phyloP scores from a whole-genome alignment of 352 stramenopile genomes.

The Pythium plurisporium region DNA sequence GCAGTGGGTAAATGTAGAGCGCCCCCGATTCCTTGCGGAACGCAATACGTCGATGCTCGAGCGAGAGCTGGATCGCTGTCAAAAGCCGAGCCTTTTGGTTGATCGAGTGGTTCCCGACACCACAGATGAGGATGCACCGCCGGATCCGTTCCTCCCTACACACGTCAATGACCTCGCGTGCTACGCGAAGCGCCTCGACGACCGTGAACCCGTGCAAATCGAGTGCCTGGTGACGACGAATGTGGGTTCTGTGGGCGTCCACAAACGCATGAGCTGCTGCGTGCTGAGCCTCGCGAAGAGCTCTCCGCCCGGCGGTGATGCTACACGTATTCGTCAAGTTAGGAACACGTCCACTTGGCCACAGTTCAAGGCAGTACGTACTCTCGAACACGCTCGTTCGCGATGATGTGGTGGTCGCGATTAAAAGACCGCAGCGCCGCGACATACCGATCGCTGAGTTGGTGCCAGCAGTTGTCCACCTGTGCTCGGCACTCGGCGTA shows the following conservation, averaged over 20 bases:
- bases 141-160: constrained; percentile 56
- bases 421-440: constrained; percentile 55
- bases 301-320: constrained; percentile 40
- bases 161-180: constrained; percentile 52
- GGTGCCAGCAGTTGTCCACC: constrained; percentile 46
- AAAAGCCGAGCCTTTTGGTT: constrained; percentile 59
- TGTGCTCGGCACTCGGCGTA: constrained; percentile 48
- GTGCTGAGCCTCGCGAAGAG: constrained; percentile 57
- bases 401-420: constrained; percentile 43
- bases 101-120: constrained; percentile 63
- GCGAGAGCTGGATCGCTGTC: constrained; percentile 51
- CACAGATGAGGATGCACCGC: constrained; percentile 57
- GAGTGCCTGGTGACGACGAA: constrained; percentile 50
- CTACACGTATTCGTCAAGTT: no score
- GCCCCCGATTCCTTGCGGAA: constrained; percentile 52
- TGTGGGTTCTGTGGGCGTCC: constrained; percentile 37
- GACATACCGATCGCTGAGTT: constrained; percentile 58
- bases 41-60: constrained; percentile 53
- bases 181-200: constrained; percentile 56
- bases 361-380: constrained; percentile 29
- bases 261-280: constrained; percentile 64
- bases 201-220: constrained; percentile 69
- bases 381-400: constrained; percentile 51
- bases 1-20: constrained; percentile 63
- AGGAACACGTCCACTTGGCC: no score